A percentile compares a stretch with the other conserved stretches of the same genome.
These are phyloP conservation scores for Tulasnella sp. DNA, from an alignment of 768 basidiomycete genomes.

Conservation along the genomic window DNA sequence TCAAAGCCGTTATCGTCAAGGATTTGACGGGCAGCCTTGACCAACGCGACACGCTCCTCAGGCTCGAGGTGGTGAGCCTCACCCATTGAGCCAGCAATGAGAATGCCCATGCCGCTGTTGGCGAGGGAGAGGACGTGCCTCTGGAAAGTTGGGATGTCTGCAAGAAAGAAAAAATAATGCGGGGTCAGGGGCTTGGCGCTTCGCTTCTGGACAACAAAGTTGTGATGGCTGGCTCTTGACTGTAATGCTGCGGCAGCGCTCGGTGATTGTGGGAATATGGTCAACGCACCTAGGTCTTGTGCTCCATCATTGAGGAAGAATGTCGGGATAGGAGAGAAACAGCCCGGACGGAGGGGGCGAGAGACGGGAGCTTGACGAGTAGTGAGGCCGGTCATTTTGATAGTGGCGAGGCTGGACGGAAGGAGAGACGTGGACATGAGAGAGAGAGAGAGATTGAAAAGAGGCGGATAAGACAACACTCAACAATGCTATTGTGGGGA, in stretches of 20 bases:
- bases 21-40: slow-evolving; percentile 54
- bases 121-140: slow-evolving; percentile 55
- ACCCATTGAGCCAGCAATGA: slow-evolving; percentile 76
- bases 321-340: slow-evolving; percentile 77
- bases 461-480: not conserved
- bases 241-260: not conserved
- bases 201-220: not conserved
- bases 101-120: slow-evolving; percentile 53
- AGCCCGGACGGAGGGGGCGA: slow-evolving; percentile 58
- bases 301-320: slow-evolving; percentile 66
- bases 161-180: not conserved
- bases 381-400: slow-evolving; percentile 1
- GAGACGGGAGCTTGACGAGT: slow-evolving; percentile 8
- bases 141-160: slow-evolving; percentile 61
- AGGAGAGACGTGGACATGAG: not conserved
- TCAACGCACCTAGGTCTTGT: slow-evolving; percentile 67
- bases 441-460: not conserved
- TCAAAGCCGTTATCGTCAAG: slow-evolving; percentile 54
- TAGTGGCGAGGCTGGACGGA: not conserved
- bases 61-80: slow-evolving; percentile 68
- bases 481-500: too few relatives aligned
- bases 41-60: slow-evolving; percentile 51
- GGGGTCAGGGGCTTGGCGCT: not conserved
- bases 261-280: slow-evolving; percentile 2
- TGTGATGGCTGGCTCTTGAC: not conserved